Evolutionary conservation across 306 rosid genomes (phyloP).

Genomic region (Fragaria iinumae): DNA sequence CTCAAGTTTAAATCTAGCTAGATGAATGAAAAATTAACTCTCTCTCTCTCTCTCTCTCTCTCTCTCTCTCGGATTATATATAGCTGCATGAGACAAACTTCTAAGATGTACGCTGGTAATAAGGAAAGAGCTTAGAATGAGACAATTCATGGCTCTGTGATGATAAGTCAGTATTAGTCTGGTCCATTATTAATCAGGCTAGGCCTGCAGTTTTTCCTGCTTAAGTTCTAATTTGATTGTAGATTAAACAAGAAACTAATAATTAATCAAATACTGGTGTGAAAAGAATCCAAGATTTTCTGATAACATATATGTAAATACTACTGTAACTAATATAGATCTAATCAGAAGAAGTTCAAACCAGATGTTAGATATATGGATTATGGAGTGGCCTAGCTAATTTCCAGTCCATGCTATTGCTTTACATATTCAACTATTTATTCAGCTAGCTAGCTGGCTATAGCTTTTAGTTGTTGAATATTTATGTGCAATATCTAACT

Average conservation of each 20-base stretch:
- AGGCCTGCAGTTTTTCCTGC: not conserved
- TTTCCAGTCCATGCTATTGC: not conserved
- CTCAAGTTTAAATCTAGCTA: not conserved
- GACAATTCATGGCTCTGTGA: not conserved
- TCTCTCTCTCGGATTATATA: not conserved
- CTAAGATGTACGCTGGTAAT: not conserved
- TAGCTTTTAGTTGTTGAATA: not conserved
- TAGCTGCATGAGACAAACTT: conserved; percentile 1
- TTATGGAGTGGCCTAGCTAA: not conserved
- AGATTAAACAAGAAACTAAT: not conserved
- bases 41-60: not conserved
- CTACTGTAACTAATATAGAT: not conserved
- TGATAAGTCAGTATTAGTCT: not conserved
- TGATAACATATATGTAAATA: not conserved
- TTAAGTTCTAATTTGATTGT: not conserved
- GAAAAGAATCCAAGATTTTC: not conserved
- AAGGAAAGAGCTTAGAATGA: not conserved
- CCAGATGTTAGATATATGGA: not conserved
- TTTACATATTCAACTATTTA: not conserved
- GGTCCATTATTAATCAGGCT: not conserved
- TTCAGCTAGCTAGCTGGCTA: not conserved
- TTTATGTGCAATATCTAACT: not conserved
- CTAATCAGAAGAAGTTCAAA: not conserved
- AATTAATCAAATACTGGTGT: not conserved
- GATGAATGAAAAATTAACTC: not conserved